These are phyloP conservation scores for Candida nonsorbophila DNA, from an alignment of 805 yeast species.

Conservation along the genomic window DNA sequence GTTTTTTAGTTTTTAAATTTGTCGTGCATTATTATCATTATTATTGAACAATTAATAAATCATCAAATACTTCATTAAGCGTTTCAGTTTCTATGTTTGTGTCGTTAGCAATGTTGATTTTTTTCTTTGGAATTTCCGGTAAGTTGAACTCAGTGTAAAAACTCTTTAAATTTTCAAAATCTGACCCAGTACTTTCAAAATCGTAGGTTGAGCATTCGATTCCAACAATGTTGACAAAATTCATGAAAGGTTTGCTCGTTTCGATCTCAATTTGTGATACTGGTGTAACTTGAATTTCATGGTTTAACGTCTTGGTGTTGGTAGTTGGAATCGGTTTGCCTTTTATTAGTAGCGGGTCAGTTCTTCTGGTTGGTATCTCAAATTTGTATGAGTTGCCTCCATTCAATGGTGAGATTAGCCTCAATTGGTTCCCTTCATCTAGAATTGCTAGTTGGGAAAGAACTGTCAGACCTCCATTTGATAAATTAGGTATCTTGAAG, in stretches of 20 bases:
- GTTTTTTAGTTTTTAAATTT: slow-evolving; percentile 24
- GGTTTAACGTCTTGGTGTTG: slow-evolving; percentile 4
- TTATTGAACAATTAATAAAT: slow-evolving; percentile 1
- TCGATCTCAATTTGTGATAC: slow-evolving; percentile 53
- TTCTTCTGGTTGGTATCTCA: slow-evolving; percentile 27
- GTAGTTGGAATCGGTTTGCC: slow-evolving; percentile 1
- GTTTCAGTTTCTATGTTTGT: slow-evolving; percentile 1
- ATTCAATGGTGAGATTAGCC: slow-evolving; percentile 30
- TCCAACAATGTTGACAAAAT: slow-evolving; percentile 24
- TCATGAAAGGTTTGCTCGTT: slow-evolving; percentile 40
- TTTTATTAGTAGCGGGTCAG: slow-evolving; percentile 6
- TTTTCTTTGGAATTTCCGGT: slow-evolving; percentile 13
- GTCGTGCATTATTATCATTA: no score
- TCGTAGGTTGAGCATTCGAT: slow-evolving; percentile 26
- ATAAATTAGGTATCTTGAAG: slow-evolving; percentile 21
- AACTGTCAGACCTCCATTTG: slow-evolving; percentile 11
- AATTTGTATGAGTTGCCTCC: slow-evolving; percentile 36
- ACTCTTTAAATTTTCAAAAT: slow-evolving; percentile 12
- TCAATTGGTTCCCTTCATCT: slow-evolving; percentile 24
- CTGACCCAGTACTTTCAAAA: slow-evolving; percentile 6
- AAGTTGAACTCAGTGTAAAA: slow-evolving; percentile 20
- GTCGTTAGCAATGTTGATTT: slow-evolving; percentile 8
- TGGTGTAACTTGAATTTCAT: slow-evolving; percentile 14
- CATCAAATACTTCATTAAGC: slow-evolving; percentile 2
- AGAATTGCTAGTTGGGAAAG: slow-evolving; percentile 25